Conservation (phyloP, 2,329 filamentous ascomycete genomes). For the Paraphaeosphaeria minitans region DNA sequence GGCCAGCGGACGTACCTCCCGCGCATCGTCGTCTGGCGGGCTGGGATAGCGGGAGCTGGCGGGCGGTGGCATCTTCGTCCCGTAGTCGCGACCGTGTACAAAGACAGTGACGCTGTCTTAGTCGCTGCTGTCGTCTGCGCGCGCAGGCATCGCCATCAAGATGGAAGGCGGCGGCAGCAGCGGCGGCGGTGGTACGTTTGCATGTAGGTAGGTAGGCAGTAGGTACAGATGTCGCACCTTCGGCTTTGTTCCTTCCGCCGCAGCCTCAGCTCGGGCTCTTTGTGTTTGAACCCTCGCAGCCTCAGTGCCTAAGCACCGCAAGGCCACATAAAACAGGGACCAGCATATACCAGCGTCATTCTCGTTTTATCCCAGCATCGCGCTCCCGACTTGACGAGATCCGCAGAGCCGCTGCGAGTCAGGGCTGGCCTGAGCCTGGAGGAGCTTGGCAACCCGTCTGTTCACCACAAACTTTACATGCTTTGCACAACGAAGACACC, state of each 20-base stretch:
- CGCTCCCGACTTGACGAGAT: slow-evolving; percentile 4
- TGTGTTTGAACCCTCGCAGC: neutral
- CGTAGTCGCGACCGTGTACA: neutral
- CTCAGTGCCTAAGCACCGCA: neutral
- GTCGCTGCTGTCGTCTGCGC: slow-evolving; percentile 10
- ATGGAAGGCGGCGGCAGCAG: slow-evolving; percentile 8
- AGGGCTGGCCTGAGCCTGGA: neutral
- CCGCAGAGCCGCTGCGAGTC: slow-evolving; percentile 22
- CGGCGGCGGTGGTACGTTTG: neutral
- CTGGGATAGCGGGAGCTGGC: slow-evolving; percentile 31
- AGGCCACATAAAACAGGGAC: slow-evolving; percentile 15
- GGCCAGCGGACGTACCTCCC: slow-evolving; percentile 3
- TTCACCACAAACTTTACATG: neutral
- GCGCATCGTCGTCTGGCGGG: slow-evolving; percentile 4
- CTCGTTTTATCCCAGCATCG: neutral
- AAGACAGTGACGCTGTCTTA: neutral
- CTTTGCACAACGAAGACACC: neutral
- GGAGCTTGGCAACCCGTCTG: neutral
- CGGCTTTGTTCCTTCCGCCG: slow-evolving; percentile 5
- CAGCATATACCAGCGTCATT: neutral
- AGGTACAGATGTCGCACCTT: slow-evolving; percentile 5
- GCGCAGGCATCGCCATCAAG: slow-evolving; percentile 20
- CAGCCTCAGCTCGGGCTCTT: slow-evolving; percentile 9
- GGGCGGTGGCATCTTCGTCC: neutral
- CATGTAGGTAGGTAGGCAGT: slow-evolving; percentile 8